Evolutionary conservation across 2,329 filamentous ascomycete species (phyloP), one percentile per base, ranked within the genome.

Genomic region (Alternaria burnsii): DNA sequence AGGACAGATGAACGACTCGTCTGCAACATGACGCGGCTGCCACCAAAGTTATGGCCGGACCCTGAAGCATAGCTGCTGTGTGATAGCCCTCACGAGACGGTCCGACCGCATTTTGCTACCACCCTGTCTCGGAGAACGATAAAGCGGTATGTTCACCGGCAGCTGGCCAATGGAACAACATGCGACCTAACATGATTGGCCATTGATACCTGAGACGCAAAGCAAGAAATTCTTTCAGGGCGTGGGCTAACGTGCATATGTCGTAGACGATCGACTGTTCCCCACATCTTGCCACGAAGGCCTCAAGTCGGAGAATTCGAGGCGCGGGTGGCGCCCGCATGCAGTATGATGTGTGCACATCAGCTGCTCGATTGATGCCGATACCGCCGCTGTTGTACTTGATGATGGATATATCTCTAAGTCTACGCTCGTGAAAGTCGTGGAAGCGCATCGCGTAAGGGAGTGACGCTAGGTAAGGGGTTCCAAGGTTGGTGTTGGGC

Each of bases 141-240:
- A 56, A 52, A 57, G 58, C 53, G 58, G 58, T 52, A 57, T 58
- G 34, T 55, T 28, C 32, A 47, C 53, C 47, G 58, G 55, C 38
- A 34, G 26, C 26, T 38, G 40, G 10, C 58, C 58, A 60, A 58
- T 60, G 34, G 53, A 52, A 56, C 11, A 11, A 9, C 3, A 16
- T 28, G 34, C 41, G 41, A 24, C 4, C 26, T 12, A 11, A 20
- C 28, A 16, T 57, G 53, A 57, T 57, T 60, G 58, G 53, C 38
- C 14, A 7, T 44, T 24, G 34, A 24, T 32, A 14, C 53, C 26
- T 48, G 7, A 24, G 42, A 38, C 10, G 26, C 22, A 52, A 57
- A 47, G 32, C 28, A 44, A 36, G 36, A 52, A 60, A 60, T 52
- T 60, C 53, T 22, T 60, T 46, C 41, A 47, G 36, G 20, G 42